Evolutionary conservation across 2,329 filamentous ascomycete species (phyloP), one percentile per base, ranked within the genome.

Genomic region (Escovopsis sp.): DNA sequence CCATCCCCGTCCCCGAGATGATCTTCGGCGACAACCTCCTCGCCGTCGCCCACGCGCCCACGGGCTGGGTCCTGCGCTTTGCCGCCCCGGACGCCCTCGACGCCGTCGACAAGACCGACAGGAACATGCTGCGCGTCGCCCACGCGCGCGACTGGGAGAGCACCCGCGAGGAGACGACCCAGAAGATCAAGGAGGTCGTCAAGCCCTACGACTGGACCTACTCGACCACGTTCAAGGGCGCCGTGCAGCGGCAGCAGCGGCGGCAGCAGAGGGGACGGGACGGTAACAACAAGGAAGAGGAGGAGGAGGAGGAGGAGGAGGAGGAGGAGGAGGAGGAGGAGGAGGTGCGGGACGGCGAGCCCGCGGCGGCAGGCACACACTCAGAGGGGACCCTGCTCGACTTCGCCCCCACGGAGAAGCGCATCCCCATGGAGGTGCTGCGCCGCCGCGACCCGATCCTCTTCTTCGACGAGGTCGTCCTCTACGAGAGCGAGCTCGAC

Each of bases 201-300:
- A 88, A 88, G 65, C 88, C 89, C 3, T 98, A 93, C 59, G 91
- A 98, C 65, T 98, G 91, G 91, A 94, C 86, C 48, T 98, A 96
- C 65, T 91, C 80, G 50, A 94, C 89, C 33, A 73, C 80, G 51
- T 98, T 94, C 63, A 73, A 72, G 44, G 91, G 91, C 40, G 85
- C 82, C 4, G 63, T 81, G 35, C 15, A 15, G 15, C 15, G 15
- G 15, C 15, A 15, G 15, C 15, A 15, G 15, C 15, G 2, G 15
- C 15, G 15, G 15, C 15, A 15, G 15, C 15, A 15, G 15, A 15
- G 15, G 15, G 15, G 15, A 15, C 15, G 15, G 15, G 15, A 15
- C 15, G 2, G 15, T 15, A 15, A 15, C 15, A 15, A 15, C 15
- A 15, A 15, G 15, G 15, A 15, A 2, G 58, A 65, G 46, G 41